Evolutionary conservation across 176 grass and related monocot genomes (phyloP), one percentile per base, ranked within the genome.

Genomic region (Miscanthus lutarioriparius): DNA sequence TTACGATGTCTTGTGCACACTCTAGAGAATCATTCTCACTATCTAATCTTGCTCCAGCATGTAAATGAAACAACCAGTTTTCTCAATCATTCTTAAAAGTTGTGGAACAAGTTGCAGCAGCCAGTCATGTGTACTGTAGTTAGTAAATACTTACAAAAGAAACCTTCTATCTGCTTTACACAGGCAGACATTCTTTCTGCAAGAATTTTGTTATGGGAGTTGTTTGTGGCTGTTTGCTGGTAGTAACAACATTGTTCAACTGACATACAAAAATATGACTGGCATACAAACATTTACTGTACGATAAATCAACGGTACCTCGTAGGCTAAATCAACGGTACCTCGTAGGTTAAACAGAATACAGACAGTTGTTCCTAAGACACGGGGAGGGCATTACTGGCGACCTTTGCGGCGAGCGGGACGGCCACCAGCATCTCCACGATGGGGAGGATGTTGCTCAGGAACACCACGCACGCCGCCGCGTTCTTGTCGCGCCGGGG

Each of bases 351-450:
- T 56, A 56, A 56, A 59, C 22, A 59, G 22, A 56, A 56, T 59
- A 59, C 20, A 23, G 2, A 14, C 5, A 27, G 11, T 2, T 27
- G 25, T 26, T 64, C 61, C 61, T 64, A 79, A 10, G 76, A 26
- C 30, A 20, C 41, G 16, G 76, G 15, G 30, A 86, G 67, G n/a
- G 72, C 20, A 17, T 73, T 17, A 19, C 26, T 6, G 41, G 64
- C 69, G n/a, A 86, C 76, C 67, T 80, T 80, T 0, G 76, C 76
- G 16, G 84, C 76, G 41, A 80, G 77, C 40, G 84, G 76, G 40
- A 86, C 56, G 6, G 84, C 84, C 30, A 86, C 76, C 54, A 86
- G 76, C 76, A 86, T 86, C 84, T 86, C 84, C 14, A 86, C 76
- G 22, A 86, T 64, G 56, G 84, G 84, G 9, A 86, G 67, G 30